Evolutionary conservation across 169 alveolate genomes (phyloP).

Genomic region (Perkinsus olseni): DNA sequence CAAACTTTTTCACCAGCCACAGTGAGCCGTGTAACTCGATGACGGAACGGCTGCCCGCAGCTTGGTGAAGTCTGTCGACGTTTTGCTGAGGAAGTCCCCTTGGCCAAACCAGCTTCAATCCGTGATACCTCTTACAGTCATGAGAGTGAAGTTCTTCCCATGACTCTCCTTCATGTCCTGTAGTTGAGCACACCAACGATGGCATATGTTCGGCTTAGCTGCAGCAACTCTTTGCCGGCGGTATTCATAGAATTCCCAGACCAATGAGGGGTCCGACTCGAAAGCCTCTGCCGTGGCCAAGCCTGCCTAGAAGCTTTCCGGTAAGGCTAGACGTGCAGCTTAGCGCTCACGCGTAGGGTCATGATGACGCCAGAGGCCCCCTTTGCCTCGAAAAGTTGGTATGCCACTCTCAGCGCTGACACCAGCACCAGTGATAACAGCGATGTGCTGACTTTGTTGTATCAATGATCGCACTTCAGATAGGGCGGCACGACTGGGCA

Average conservation of each 20-base stretch:
- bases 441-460: not conserved
- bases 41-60: not conserved
- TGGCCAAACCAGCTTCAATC: no score
- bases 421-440: not conserved
- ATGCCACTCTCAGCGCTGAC: not conserved
- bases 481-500: not conserved
- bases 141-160: not conserved
- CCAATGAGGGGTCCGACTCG: not conserved
- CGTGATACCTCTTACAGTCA: not conserved
- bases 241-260: not conserved
- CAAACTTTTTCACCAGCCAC: not conserved
- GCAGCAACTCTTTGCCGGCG: not conserved
- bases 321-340: not conserved
- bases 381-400: not conserved
- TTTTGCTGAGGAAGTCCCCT: not conserved
- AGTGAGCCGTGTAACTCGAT: not conserved
- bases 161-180: not conserved
- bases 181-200: not conserved
- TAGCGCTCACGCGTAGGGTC: not conserved
- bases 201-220: not conserved
- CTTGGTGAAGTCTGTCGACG: not conserved
- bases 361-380: not conserved
- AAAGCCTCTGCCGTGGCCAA: not conserved
- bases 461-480: not conserved
- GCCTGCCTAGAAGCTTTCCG: not conserved